Base-by-base conservation (phyloP, 2,329 filamentous ascomycete species). In the Eutypa lata region DNA sequence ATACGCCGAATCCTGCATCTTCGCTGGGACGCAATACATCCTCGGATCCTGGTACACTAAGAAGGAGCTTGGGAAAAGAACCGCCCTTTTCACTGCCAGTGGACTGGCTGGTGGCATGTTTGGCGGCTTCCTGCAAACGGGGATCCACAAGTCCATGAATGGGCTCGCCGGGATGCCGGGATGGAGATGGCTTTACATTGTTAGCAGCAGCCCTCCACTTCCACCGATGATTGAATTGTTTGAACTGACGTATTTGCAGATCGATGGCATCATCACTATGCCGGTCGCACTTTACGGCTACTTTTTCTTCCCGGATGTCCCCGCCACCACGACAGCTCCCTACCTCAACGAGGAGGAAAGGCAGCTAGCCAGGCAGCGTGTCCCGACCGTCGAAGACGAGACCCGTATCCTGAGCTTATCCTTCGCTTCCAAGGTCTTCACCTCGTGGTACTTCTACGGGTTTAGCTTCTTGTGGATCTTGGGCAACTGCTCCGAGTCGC, bases 41-140 rank as follows among this genome's bases (percentile, higher is more conserved):
- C 67, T 81, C 0, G 77, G 78, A 0, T 76, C 79, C 0, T 87
- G 83, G 83, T 87, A 86, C 59, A 86, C 77, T 0, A 74, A 76
- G 16, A 71, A 73, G 13, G 84, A 87, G 55, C 74, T 88, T 0
- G 83, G 81, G 1, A 87, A 87, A 63, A 76, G 85, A 1, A 81
- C 76, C 3, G 83, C 81, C 46, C 80, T 88, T 47, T 88, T 87
- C 61, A 84, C 81, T 1, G 75, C 80, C 0, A 82, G 80, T 11
- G 83, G 82, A 1, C 72, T 85, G 1, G 79, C 79, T 0, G 83
- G 83, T 0, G 83, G 78, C 0, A 80, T 85, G 75, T 82, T 85
- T 51, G 76, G 76, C 1, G 82, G 82, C 0, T 80, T 79, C 57
- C 73, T 84, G 24, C 79, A 83, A 59, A 77, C 76, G 0, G 78